Evolutionary conservation across 2,329 filamentous ascomycete genomes (phyloP).

Genomic region (Phialophora tarda): DNA sequence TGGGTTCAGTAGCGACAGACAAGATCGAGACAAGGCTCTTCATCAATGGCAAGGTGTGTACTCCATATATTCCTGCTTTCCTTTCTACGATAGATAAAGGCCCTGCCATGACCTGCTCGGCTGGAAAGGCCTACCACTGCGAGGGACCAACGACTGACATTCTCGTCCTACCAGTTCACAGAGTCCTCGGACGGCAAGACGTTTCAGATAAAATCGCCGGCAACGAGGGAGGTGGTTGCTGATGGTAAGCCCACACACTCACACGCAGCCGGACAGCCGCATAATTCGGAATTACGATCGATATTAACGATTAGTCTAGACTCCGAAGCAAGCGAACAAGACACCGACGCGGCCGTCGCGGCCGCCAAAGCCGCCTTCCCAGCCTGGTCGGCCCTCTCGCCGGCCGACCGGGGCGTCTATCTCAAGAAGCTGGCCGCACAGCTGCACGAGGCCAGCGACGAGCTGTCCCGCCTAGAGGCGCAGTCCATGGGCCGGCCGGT

Average conservation of each 20-base stretch:
- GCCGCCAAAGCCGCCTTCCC: conserved; percentile 49
- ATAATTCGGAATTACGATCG: not conserved
- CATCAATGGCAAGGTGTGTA: conserved; percentile 44
- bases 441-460: conserved; percentile 42
- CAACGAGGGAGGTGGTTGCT: conserved; percentile 42
- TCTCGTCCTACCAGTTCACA: conserved; percentile 38
- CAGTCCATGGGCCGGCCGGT: conserved; percentile 46
- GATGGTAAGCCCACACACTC: conserved; percentile 35
- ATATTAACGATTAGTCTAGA: too few relatives aligned
- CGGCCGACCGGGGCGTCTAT: conserved; percentile 43
- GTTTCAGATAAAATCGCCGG: conserved; percentile 44
- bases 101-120: too few relatives aligned
- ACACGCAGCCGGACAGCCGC: not conserved
- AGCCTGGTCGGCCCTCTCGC: conserved; percentile 47
- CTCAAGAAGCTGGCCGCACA: conserved; percentile 45
- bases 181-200: conserved; percentile 41
- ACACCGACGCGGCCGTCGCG: conserved; percentile 47
- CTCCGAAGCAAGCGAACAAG: conserved; percentile 44
- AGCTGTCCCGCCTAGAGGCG: conserved; percentile 47
- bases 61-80: not conserved
- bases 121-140: not conserved
- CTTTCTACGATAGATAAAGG: not conserved
- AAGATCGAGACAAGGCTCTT: conserved; percentile 45
- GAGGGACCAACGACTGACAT: not conserved
- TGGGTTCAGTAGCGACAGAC: conserved; percentile 30